Conservation (phyloP, 768 basidiomycete genomes). For the Amanita inopinata region DNA sequence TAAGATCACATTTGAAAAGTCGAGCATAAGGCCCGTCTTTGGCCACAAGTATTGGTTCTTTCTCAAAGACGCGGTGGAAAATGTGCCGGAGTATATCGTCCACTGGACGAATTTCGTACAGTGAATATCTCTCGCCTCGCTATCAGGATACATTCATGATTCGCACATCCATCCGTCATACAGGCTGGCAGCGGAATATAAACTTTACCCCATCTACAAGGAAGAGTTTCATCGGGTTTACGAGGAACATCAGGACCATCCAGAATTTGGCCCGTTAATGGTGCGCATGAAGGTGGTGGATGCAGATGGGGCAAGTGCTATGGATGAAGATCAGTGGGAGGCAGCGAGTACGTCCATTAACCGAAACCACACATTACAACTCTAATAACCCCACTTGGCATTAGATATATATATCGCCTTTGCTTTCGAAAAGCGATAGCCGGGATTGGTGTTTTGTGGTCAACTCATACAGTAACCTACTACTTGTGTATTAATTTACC, state of each 20-base stretch:
- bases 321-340: slow-evolving; percentile 96
- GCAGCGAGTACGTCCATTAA: slow-evolving; percentile 82
- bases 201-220: slow-evolving; percentile 64
- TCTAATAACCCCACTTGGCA: neutral
- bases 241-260: slow-evolving; percentile 65
- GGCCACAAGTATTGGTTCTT: slow-evolving; percentile 95
- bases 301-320: slow-evolving; percentile 73
- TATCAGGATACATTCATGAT: neutral
- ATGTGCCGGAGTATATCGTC: slow-evolving; percentile 97
- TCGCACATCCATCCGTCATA: neutral
- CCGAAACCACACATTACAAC: slow-evolving; percentile 8
- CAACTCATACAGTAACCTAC: neutral
- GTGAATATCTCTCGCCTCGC: slow-evolving; percentile 46
- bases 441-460: neutral
- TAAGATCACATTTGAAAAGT: slow-evolving; percentile 76
- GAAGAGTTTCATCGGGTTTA: slow-evolving; percentile 89
- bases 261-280: slow-evolving; percentile 78
- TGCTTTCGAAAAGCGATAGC: slow-evolving; percentile 67
- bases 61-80: slow-evolving; percentile 89
- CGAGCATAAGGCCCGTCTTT: slow-evolving; percentile 51
- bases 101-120: slow-evolving; percentile 86
- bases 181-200: slow-evolving; percentile 81
- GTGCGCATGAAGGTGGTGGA: slow-evolving; percentile 90
- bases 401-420: slow-evolving; percentile 91
- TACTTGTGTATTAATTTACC: too few relatives aligned